phyloP scores from a whole-genome alignment of 164 flowering plant genomes.

The grape (Vitis vinifera) region ASM3070453v1 NC_081819.1:18099501-18100000 shows the following conservation, averaged over 20 bases:
- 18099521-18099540: no score
- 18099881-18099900: conserved; percentile 6
- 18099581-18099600: no score
- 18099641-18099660: conserved; percentile 8
- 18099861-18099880: conserved; percentile 58
- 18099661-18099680: conserved; percentile 54
- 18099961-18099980: conserved; percentile 14
- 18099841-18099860: conserved; percentile 74
- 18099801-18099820: conserved; percentile 89
- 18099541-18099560: no score
- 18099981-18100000: conserved; percentile 94
- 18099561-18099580: no score
- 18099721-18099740: conserved; percentile 62
- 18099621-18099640: background rate
- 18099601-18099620: no score
- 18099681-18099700: conserved; percentile 86
- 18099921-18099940: no score
- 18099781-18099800: conserved; percentile 92
- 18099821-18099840: conserved; percentile 82
- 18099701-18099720: conserved; percentile 90
- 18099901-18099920: background rate
- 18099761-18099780: conserved; percentile 83
- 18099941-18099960: background rate
- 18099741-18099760: conserved; percentile 91
- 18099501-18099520: no score